Evolutionary conservation across 345 rosid genomes (phyloP).

Genomic region (Citrus maxima): DNA sequence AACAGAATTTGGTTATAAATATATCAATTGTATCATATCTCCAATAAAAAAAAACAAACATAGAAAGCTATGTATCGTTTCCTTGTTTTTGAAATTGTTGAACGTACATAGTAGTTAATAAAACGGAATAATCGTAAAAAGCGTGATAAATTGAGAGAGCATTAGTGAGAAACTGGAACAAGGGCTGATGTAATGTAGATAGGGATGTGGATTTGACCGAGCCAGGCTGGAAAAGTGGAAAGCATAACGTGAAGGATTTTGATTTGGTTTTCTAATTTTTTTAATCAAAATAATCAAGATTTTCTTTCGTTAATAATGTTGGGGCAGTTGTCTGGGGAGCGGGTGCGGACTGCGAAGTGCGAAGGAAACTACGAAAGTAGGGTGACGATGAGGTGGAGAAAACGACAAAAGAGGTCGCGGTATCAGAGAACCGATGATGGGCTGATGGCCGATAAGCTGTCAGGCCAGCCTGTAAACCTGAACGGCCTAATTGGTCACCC

Average conservation of each 20-base stretch:
- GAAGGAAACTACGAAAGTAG: neutral
- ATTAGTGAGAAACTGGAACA: neutral
- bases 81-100: neutral
- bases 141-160: conserved; percentile 10
- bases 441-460: conserved; percentile 19
- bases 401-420: conserved; percentile 23
- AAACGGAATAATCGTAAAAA: neutral
- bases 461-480: conserved; percentile 41
- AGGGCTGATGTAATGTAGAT: neutral
- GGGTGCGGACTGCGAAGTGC: too few species aligned
- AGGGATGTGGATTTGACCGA: conserved; percentile 17
- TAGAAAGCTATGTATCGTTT: too few species aligned
- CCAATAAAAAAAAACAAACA: too few species aligned
- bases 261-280: neutral
- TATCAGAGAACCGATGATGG: conserved; percentile 21
- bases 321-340: neutral
- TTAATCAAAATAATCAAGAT: neutral
- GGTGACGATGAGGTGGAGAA: conserved; percentile 22
- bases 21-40: neutral
- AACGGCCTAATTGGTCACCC: neutral
- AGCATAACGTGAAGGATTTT: conserved; percentile 15
- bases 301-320: neutral
- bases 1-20: too few species aligned
- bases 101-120: too few species aligned
- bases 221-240: conserved; percentile 51